These are phyloP conservation scores for Immersiporthe knoxdaviesiana DNA, from an alignment of 2,329 filamentous ascomycete genomes.

Conservation along the genomic window DNA sequence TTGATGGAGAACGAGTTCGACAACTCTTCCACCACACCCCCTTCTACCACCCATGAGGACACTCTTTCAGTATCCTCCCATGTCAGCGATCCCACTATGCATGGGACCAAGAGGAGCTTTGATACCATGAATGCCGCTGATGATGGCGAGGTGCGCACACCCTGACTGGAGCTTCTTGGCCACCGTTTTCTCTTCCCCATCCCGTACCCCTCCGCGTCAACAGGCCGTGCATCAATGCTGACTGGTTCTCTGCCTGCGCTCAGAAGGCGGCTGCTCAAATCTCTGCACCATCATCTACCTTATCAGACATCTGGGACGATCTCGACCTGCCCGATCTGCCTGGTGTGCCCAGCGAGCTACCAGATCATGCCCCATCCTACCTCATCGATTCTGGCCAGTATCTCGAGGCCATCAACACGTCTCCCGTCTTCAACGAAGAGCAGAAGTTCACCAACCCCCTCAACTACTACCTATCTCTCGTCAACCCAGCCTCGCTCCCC, in stretches of 20 bases:
- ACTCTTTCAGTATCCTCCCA: not conserved
- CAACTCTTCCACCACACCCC: not conserved
- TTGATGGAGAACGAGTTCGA: not conserved
- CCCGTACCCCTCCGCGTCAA: not conserved
- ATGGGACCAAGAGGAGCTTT: not conserved
- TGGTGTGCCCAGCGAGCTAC: not conserved
- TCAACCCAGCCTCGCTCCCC: not conserved
- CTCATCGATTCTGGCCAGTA: not conserved
- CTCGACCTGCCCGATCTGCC: constrained; percentile 8
- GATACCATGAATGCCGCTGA: not conserved
- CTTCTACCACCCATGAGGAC: not conserved
- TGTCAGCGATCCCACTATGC: not conserved
- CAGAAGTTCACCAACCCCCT: not conserved
- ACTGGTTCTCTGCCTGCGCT: not conserved
- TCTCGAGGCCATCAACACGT: not conserved
- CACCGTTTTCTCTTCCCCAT: not conserved
- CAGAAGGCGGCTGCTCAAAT: not conserved
- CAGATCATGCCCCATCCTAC: not conserved
- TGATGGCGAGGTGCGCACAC: not conserved
- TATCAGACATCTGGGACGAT: constrained; percentile 1
- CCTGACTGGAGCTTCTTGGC: not conserved
- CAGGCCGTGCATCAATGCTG: not conserved
- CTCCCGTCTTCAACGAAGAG: not conserved
- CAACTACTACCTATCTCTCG: not conserved
- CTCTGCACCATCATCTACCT: not conserved